These are phyloP conservation scores for Wickerhamiella shivajii DNA, from an alignment of 805 yeast species.

Conservation along the genomic window DNA sequence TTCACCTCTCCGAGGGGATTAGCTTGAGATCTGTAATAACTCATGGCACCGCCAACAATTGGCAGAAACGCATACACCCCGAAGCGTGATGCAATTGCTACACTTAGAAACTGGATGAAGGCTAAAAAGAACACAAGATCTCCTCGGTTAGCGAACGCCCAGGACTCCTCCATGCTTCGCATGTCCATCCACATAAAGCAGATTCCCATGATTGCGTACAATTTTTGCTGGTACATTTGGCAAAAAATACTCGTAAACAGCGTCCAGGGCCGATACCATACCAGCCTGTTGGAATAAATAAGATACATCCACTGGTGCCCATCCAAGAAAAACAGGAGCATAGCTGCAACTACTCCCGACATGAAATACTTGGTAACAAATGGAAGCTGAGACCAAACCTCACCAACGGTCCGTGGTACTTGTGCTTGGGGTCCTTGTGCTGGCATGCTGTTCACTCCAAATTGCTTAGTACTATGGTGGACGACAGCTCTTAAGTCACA, in stretches of 20 bases:
- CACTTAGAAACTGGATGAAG: conserved; percentile 1
- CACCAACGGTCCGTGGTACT: not conserved
- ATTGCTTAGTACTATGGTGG: too few species aligned
- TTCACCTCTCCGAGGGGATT: not conserved
- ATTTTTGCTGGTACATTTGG: too few species aligned
- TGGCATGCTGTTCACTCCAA: too few species aligned
- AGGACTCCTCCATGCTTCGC: not conserved
- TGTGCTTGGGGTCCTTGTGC: too few species aligned
- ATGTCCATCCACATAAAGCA: not conserved
- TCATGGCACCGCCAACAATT: not conserved
- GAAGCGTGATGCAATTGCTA: conserved; percentile 1
- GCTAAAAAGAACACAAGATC: conserved; percentile 3
- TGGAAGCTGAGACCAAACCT: conserved; percentile 4
- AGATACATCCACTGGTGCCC: too few species aligned
- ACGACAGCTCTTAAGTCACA: too few species aligned
- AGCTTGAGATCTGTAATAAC: not conserved
- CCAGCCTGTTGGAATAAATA: not conserved
- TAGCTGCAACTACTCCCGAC: not conserved
- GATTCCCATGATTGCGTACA: not conserved
- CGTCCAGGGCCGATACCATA: conserved; percentile 1
- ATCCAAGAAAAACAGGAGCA: not conserved
- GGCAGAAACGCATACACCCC: conserved; percentile 1
- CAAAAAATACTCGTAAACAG: conserved; percentile 1
- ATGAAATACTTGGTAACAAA: conserved; percentile 2
- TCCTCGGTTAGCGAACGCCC: too few species aligned